Conservation (phyloP, 2,329 filamentous ascomycete species). For the Thermothelomyces thermophilus region DNA sequence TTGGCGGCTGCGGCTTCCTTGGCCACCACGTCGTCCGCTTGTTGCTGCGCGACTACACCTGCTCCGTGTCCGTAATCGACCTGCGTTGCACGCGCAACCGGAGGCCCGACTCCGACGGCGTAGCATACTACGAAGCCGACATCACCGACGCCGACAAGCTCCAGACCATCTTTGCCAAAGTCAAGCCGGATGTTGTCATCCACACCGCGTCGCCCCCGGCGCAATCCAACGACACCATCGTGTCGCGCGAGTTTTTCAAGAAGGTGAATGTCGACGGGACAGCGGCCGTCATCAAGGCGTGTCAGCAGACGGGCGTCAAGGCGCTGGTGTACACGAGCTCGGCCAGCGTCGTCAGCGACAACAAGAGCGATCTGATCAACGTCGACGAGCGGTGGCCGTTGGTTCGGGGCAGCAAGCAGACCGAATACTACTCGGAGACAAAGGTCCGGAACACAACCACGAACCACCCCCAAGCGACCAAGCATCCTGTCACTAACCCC, state of each 20-base stretch:
- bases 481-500: background rate
- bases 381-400: constrained; percentile 78
- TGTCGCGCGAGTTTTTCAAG: constrained; percentile 58
- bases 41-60: constrained; percentile 55
- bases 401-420: constrained; percentile 62
- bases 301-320: constrained; percentile 63
- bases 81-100: constrained; percentile 65
- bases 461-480: background rate
- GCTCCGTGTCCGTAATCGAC: constrained; percentile 63
- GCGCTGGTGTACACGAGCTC: constrained; percentile 88
- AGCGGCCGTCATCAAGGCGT: constrained; percentile 66
- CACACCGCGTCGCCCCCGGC: constrained; percentile 75
- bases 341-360: constrained; percentile 80
- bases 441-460: constrained; percentile 52
- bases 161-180: constrained; percentile 54
- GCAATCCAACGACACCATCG: constrained; percentile 42
- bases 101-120: constrained; percentile 46
- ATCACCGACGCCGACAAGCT: constrained; percentile 63
- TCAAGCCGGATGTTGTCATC: constrained; percentile 75
- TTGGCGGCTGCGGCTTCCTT: constrained; percentile 79
- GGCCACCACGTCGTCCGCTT: constrained; percentile 76
- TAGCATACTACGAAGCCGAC: constrained; percentile 68
- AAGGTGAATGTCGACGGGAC: constrained; percentile 89
- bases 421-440: constrained; percentile 82
- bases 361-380: constrained; percentile 69